These are phyloP conservation scores for Xerophyta viscosa DNA, from an alignment of 106 monocot genomes.

Conservation along the genomic window DNA sequence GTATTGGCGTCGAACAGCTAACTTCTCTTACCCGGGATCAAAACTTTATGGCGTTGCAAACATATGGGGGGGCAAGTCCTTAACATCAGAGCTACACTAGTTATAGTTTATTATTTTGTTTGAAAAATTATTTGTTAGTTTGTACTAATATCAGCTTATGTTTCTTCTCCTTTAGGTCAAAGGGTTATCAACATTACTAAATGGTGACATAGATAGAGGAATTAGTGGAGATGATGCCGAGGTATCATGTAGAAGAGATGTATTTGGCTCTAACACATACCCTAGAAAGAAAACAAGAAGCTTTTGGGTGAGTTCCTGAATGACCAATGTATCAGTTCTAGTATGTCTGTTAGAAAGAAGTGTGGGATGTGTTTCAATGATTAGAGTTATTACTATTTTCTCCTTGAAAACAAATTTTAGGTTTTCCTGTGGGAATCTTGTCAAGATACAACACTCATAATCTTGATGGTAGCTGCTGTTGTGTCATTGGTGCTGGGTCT, in stretches of 20 bases:
- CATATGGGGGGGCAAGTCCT: constrained; percentile 73
- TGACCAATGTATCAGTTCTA: too few species aligned
- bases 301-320: constrained; percentile 74
- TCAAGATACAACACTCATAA: constrained; percentile 80
- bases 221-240: constrained; percentile 69
- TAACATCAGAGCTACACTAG: neutral
- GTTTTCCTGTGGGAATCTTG: constrained; percentile 90
- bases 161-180: neutral
- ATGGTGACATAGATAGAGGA: constrained; percentile 28
- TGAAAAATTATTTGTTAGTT: too few species aligned
- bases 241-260: constrained; percentile 40
- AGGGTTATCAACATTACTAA: too few species aligned
- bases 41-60: constrained; percentile 48
- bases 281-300: constrained; percentile 85
- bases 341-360: too few species aligned
- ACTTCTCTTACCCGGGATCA: constrained; percentile 68
- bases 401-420: constrained; percentile 15
- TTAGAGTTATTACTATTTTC: too few species aligned
- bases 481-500: constrained; percentile 75
- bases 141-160: too few species aligned
- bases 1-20: constrained; percentile 54
- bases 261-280: constrained; percentile 84
- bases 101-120: too few species aligned
- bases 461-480: constrained; percentile 83
- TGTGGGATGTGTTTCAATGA: too few species aligned